Base-by-base conservation (phyloP, 192 early-diverging fungal genomes). In the Gonapodya sp. region DNA sequence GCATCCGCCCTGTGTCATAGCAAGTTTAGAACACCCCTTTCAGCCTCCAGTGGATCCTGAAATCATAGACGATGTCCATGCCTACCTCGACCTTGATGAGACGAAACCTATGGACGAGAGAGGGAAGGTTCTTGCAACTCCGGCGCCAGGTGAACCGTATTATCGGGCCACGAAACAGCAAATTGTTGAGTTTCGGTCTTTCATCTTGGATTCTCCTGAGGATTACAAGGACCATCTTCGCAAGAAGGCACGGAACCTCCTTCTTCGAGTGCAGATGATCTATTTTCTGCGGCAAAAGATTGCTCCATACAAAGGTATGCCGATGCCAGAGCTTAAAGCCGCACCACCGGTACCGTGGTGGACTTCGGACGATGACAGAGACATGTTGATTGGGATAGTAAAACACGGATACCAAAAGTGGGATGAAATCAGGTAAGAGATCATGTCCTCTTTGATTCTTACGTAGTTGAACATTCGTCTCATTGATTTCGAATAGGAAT, bases 141-240 rank as follows among this genome's bases (percentile, higher is more conserved):
- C 46, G 46, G 8, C 8, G 24, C 46, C 46, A 8, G 80, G 75
- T 0, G 86, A 87, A 80, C 93, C 93, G 1, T 93, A 91, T 77
- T 81, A 84, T 16, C 88, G 87, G 78, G 93, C 93, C 8, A 92
- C 89, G 46, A 88, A 92, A 75, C 86, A 88, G 79, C 89, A 93
- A 74, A 89, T 88, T 8, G 85, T 89, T 2, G 93, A 93, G 82
- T 94, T 86, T 85, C 83, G 87, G 64, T 92, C 91, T n/a, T 93
- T 93, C 82, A 81, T 95, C 33, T 35, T 91, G 0, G 91, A 95
- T 36, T 92, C 94, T 0, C 87, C 90, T 18, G 87, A 85, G 18
- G 94, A 96, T 18, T 94, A 95, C 79, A 83, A 87, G 34, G 93
- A 96, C 24, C 92, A 93, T 84, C 82, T 95, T 36, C 87, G 87